Evolutionary conservation across 495 filamentous ascomycete genomes (phyloP).

Genomic region (Xylaria curta): DNA sequence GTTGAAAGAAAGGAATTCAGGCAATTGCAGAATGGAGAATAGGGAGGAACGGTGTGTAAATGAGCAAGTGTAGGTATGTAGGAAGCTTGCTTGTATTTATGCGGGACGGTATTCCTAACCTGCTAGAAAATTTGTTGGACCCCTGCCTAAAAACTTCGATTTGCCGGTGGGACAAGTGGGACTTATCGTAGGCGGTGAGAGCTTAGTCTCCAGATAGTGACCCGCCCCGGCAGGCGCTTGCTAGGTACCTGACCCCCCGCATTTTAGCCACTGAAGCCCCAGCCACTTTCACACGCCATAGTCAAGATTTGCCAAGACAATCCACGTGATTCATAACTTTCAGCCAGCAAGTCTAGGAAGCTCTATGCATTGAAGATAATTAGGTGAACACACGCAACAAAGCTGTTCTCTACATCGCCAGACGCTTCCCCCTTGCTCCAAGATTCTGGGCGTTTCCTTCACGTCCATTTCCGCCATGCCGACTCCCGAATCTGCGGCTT

Average conservation of each 20-base stretch:
- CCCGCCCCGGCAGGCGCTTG: too few species aligned
- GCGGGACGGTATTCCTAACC: background rate
- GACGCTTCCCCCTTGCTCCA: background rate
- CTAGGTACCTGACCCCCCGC: too few species aligned
- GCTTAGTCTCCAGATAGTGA: background rate
- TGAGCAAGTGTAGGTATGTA: slow-evolving; percentile 18
- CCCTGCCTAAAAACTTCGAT: slow-evolving; percentile 33
- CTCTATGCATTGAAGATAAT: background rate
- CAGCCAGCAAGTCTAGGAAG: slow-evolving; percentile 9
- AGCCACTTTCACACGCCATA: too few species aligned
- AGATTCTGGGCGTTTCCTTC: background rate
- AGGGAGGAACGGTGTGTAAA: slow-evolving; percentile 19
- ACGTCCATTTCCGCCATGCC: slow-evolving; percentile 60
- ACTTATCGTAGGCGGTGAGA: slow-evolving; percentile 37
- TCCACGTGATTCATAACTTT: slow-evolving; percentile 8
- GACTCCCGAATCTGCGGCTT: slow-evolving; percentile 88
- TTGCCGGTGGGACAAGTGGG: slow-evolving; percentile 37
- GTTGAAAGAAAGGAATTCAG: slow-evolving; percentile 31
- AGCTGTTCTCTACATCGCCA: background rate
- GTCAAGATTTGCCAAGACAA: slow-evolving; percentile 5
- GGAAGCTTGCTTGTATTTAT: slow-evolving; percentile 22
- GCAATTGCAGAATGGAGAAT: slow-evolving; percentile 8
- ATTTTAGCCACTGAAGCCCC: too few species aligned
- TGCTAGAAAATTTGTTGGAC: slow-evolving; percentile 35
- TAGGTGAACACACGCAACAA: slow-evolving; percentile 6